phyloP scores from a whole-genome alignment of 163 green algal genomes.

The Prototheca cutis region DNA sequence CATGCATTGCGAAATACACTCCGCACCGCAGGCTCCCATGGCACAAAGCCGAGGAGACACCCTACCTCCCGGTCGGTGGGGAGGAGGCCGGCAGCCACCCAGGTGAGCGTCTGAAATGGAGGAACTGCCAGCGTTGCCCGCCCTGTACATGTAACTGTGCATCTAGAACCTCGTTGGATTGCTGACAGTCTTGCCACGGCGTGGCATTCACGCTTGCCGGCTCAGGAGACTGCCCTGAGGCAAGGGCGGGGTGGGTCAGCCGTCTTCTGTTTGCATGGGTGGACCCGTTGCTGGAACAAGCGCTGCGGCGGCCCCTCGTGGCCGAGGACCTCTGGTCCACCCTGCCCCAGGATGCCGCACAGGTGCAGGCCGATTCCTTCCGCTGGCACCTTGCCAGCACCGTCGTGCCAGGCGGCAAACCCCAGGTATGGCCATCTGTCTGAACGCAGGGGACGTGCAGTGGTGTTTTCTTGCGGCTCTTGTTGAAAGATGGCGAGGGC shows the following conservation, averaged over 20 bases:
- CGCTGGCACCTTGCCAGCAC: constrained; percentile 30
- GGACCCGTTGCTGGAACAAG: constrained; percentile 38
- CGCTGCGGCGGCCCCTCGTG: constrained; percentile 52
- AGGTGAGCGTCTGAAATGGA: neutral
- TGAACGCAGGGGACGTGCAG: too few species aligned
- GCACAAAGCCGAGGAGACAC: neutral
- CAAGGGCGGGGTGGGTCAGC: constrained; percentile 38
- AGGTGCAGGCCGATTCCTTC: constrained; percentile 29
- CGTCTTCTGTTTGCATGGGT: constrained; percentile 57
- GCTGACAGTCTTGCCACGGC: too few species aligned
- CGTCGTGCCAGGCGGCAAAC: constrained; percentile 4
- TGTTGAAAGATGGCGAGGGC: too few species aligned
- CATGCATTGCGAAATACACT: neutral
- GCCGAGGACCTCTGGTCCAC: constrained; percentile 70
- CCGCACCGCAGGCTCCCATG: neutral
- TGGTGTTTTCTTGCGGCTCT: neutral
- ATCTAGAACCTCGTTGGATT: neutral
- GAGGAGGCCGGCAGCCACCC: neutral
- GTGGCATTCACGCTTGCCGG: neutral
- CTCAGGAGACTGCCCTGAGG: constrained; percentile 48
- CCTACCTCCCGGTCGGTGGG: neutral
- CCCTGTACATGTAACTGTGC: neutral
- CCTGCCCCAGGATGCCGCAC: constrained; percentile 32
- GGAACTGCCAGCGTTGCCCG: neutral
- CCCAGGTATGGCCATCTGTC: neutral